phyloP scores from a whole-genome alignment of 2,329 filamentous ascomycete species.

The Alternaria viburni region DNA sequence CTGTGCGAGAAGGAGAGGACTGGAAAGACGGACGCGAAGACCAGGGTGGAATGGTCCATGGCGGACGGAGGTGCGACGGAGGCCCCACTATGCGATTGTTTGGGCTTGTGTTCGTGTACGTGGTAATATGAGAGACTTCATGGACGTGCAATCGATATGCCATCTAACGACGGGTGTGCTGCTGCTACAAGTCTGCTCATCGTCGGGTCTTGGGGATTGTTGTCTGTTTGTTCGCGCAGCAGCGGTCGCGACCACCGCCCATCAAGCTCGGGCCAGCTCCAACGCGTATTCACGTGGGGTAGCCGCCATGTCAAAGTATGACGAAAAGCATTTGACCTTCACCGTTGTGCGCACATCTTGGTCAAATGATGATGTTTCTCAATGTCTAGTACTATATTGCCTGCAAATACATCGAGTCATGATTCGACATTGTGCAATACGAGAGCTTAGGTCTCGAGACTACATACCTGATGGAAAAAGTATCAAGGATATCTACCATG shows the following conservation, averaged over 20 bases:
- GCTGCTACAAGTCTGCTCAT: background rate
- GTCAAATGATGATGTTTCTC: background rate
- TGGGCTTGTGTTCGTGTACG: background rate
- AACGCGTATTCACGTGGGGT: constrained; percentile 25
- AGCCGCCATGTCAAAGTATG: background rate
- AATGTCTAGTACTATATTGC: constrained; percentile 10
- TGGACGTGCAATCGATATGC: background rate
- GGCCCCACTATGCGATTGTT: constrained; percentile 25
- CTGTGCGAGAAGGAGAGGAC: constrained; percentile 49
- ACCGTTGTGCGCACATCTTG: background rate
- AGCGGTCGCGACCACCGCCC: constrained; percentile 11
- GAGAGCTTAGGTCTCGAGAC: background rate
- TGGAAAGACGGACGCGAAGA: constrained; percentile 56
- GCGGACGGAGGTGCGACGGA: constrained; percentile 24
- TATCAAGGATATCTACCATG: constrained; percentile 21
- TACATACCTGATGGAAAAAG: constrained; percentile 8
- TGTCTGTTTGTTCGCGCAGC: constrained; percentile 1
- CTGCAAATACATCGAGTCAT: constrained; percentile 1
- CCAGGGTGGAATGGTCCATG: constrained; percentile 44
- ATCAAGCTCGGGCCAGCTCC: constrained; percentile 12
- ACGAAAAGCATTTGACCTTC: background rate
- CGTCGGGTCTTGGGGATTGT: background rate
- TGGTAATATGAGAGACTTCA: background rate
- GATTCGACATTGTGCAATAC: background rate
- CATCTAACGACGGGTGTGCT: background rate